phyloP scores from a whole-genome alignment of 176 grass and related monocot genomes.

The Ananas comosus region DNA sequence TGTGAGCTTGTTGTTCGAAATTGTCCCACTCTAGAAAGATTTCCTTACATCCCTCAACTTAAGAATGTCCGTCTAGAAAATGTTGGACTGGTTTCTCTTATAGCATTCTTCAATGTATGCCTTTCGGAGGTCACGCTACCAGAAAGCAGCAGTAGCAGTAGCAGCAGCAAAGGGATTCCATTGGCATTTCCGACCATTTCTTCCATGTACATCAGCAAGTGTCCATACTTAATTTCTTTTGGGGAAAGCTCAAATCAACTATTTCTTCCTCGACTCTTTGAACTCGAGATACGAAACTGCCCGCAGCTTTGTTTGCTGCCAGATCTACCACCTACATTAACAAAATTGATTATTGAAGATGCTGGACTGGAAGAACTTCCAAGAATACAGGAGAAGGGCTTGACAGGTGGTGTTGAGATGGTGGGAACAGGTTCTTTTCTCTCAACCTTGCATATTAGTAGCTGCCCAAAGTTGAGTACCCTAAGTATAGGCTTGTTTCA shows the following conservation, averaged over 20 bases:
- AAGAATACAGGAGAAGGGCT: neutral
- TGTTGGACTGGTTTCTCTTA: conserved; percentile 21
- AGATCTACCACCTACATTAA: neutral
- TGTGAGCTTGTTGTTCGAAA: conserved; percentile 26
- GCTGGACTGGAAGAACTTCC: neutral
- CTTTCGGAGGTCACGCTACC: neutral
- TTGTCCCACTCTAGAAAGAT: conserved; percentile 24
- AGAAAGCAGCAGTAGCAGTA: neutral
- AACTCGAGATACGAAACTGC: neutral
- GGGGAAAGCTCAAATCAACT: neutral
- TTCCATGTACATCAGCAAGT: neutral
- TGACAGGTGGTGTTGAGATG: neutral
- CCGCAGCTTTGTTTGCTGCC: neutral
- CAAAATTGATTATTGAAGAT: neutral
- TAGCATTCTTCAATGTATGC: conserved; percentile 3
- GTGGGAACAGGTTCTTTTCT: conserved; percentile 31
- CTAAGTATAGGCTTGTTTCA: conserved; percentile 27
- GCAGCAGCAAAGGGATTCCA: too few species aligned
- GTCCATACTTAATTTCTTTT: neutral
- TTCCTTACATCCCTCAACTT: conserved; percentile 28
- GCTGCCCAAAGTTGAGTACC: conserved; percentile 20
- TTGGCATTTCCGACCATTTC: neutral
- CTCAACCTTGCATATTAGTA: conserved; percentile 16
- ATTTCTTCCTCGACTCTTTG: neutral
- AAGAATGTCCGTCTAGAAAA: conserved; percentile 14